These are phyloP conservation scores for Funneliformis mosseae DNA, from an alignment of 192 early-diverging fungal genomes.

Conservation along the genomic window DNA sequence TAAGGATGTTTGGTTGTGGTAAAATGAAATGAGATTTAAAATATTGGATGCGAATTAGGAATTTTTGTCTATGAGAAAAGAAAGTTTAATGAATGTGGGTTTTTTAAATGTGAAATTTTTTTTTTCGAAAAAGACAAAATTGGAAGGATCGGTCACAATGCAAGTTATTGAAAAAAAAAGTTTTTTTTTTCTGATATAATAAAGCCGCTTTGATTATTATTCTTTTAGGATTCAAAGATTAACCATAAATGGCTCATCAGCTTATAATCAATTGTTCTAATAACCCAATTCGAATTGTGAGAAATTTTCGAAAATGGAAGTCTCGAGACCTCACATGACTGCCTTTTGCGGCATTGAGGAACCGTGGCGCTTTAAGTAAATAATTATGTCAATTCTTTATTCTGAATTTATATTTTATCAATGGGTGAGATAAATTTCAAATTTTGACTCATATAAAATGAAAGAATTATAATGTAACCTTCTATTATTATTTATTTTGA, in stretches of 20 bases:
- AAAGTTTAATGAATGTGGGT: no score
- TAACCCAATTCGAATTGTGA: neutral
- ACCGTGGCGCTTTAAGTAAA: neutral
- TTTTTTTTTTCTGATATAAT: neutral
- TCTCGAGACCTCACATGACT: conserved; percentile 16
- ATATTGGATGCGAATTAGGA: neutral
- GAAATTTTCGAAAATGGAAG: neutral
- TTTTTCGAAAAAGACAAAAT: no score
- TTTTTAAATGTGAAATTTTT: no score
- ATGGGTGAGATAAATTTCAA: no score
- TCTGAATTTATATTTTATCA: neutral
- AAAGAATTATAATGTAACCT: no score
- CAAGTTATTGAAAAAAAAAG: no score
- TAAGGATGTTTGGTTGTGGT: neutral
- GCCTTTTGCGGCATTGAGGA: neutral
- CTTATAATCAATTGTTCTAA: neutral
- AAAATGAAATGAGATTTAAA: neutral
- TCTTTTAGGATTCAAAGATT: neutral
- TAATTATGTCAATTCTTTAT: no score
- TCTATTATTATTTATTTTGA: no score
- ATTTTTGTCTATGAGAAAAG: neutral
- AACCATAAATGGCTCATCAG: neutral
- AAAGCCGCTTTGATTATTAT: neutral
- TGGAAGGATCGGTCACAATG: no score
- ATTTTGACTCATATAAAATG: no score